phyloP scores from a whole-genome alignment of 176 grass and related monocot genomes.

The Poa annua region DNA sequence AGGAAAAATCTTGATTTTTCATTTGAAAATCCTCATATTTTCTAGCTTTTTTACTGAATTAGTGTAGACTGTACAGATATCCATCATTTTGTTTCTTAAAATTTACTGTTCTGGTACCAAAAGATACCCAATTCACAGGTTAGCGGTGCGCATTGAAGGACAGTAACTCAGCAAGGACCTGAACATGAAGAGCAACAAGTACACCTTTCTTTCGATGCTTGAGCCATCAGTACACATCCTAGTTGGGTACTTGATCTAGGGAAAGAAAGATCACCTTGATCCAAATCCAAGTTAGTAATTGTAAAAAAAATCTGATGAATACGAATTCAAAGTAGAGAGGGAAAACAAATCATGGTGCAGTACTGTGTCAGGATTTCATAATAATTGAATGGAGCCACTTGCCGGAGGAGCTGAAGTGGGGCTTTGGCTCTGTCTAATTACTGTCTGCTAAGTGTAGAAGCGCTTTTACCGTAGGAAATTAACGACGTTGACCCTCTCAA shows the following conservation, averaged over 20 bases:
- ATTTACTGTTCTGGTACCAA: neutral
- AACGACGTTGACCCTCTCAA: neutral
- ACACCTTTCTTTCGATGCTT: constrained; percentile 18
- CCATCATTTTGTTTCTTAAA: constrained; percentile 23
- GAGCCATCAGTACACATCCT: neutral
- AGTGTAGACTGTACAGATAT: neutral
- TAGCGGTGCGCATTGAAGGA: constrained; percentile 12
- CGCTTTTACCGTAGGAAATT: neutral
- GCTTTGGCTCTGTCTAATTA: constrained; percentile 28
- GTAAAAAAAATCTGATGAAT: constrained; percentile 5
- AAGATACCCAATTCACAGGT: neutral
- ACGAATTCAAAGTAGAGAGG: constrained; percentile 35
- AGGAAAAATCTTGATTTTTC: neutral
- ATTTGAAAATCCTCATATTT: too few relatives aligned
- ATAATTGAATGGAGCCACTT: constrained; percentile 48
- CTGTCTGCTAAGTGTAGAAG: constrained; percentile 6
- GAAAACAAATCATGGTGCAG: constrained; percentile 36
- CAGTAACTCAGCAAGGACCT: constrained; percentile 18
- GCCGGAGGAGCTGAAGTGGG: constrained; percentile 16
- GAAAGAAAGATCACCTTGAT: neutral
- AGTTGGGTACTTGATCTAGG: neutral
- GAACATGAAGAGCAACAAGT: constrained; percentile 37
- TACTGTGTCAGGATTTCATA: constrained; percentile 21
- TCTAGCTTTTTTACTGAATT: neutral
- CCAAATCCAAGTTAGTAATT: constrained; percentile 8